Evolutionary conservation across 2,329 filamentous ascomycete species (phyloP), one percentile per base, ranked within the genome.

Genomic region (Clarireedia monteithiana): DNA sequence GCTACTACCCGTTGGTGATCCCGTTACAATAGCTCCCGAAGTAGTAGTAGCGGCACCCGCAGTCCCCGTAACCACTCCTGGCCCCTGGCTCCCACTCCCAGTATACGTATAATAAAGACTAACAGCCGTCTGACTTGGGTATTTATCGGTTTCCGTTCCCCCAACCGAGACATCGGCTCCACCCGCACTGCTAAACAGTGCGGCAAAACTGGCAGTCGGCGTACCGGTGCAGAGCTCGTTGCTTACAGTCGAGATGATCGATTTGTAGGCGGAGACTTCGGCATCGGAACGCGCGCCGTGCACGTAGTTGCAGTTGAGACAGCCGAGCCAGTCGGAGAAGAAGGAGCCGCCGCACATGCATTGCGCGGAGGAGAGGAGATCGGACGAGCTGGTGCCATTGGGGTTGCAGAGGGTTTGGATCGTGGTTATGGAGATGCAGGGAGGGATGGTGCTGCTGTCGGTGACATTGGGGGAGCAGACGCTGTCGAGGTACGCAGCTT

Each of bases 291-390:
- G 71, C 6, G 68, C 67, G 47, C 73, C 74, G 62, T 76, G 73
- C 14, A 71, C 63, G 44, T 66, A 66, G 14, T 75, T 66, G 60
- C 74, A 77, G 34, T 68, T 58, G 34, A 73, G 70, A 63, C 74
- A 77, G 50, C 68, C 71, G 9, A 66, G 53, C 73, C 74, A 76
- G 57, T 75, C 71, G 27, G 59, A 39, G 64, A 77, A 77, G 67
- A 70, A 75, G 55, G 67, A 70, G 39, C 74, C 71, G 9, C 63
- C 64, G 65, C 75, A 77, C 67, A 75, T 73, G 64, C 74, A 74
- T 61, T 70, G 58, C 14, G 68, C 67, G 60, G 68, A 64, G 0
- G 68, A 67, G 17, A 62, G 45, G 39, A 66, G 64, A 17, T 58
- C 66, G 17, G 67, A 61, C 4, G 67, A 60, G 0, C 56, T 51